phyloP scores from a whole-genome alignment of 176 grass and related monocot genomes.

The Guadua angustifolia region DNA sequence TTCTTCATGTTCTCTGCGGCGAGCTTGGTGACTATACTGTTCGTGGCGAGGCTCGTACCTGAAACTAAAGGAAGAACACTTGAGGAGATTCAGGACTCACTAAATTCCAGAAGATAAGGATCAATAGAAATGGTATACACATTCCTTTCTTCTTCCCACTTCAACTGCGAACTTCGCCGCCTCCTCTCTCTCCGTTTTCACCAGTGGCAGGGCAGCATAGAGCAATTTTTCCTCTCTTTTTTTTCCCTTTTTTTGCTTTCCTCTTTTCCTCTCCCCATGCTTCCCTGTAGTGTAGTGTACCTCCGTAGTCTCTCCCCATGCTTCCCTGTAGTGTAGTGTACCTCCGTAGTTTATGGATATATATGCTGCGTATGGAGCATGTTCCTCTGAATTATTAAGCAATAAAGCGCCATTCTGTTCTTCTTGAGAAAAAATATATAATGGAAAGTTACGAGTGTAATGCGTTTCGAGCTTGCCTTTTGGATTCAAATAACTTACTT shows the following conservation, averaged over 20 bases:
- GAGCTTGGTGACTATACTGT: slow-evolving; percentile 62
- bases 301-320: not conserved
- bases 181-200: not conserved
- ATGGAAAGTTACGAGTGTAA: not conserved
- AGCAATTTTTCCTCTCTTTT: not conserved
- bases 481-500: too few species aligned
- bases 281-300: not conserved
- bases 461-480: too few species aligned
- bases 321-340: too few species aligned
- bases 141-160: not conserved
- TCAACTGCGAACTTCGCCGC: not conserved
- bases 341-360: slow-evolving; percentile 16
- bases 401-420: slow-evolving; percentile 6
- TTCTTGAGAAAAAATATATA: slow-evolving; percentile 10
- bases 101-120: slow-evolving; percentile 51
- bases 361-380: slow-evolving; percentile 35
- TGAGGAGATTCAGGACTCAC: slow-evolving; percentile 73
- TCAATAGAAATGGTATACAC: not conserved
- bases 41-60: slow-evolving; percentile 66
- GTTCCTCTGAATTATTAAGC: not conserved
- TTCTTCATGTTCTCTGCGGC: slow-evolving; percentile 78
- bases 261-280: not conserved
- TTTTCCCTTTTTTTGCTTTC: too few species aligned
- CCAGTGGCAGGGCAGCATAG: not conserved
- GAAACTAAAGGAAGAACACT: slow-evolving; percentile 85